A percentile compares a stretch with the other conserved stretches of the same genome.
Conservation (phyloP, 805 yeast species). For the Teunomyces gatunensis region DNA sequence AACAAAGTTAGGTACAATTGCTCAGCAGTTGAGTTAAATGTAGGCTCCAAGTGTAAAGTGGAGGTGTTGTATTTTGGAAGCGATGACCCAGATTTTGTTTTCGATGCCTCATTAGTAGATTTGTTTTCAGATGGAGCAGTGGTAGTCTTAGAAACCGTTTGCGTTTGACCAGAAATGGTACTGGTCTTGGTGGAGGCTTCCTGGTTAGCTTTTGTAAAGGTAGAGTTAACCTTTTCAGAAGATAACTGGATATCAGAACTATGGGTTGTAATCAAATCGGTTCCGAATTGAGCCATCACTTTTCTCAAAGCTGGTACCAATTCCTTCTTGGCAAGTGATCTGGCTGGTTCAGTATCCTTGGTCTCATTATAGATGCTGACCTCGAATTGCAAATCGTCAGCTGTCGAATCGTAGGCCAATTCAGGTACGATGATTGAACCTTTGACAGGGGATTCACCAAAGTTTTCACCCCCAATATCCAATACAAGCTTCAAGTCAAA, state of each 20-base stretch:
- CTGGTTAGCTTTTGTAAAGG: constrained; percentile 52
- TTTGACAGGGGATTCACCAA: constrained; percentile 38
- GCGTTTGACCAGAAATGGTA: constrained; percentile 7
- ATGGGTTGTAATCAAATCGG: constrained; percentile 69
- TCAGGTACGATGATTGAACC: constrained; percentile 89
- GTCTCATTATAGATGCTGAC: constrained; percentile 61
- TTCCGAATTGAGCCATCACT: constrained; percentile 64
- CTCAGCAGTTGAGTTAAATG: constrained; percentile 84
- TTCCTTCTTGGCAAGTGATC: constrained; percentile 45
- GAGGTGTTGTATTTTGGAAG: constrained; percentile 78
- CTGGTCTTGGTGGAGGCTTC: constrained; percentile 35
- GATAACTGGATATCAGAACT: constrained; percentile 88
- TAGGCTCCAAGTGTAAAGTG: constrained; percentile 69
- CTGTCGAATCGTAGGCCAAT: constrained; percentile 86
- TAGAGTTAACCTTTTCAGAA: constrained; percentile 35
- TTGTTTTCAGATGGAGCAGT: constrained; percentile 12
- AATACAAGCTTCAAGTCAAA: constrained; percentile 76
- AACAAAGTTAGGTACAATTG: constrained; percentile 77
- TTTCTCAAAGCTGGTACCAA: constrained; percentile 71
- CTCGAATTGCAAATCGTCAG: constrained; percentile 82
- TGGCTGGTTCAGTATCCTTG: constrained; percentile 47
- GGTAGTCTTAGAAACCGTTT: constrained; percentile 9
- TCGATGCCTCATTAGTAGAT: not conserved
- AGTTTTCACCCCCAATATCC: constrained; percentile 49
- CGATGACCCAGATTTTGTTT: constrained; percentile 10